A percentile compares a stretch with the other conserved stretches of the same genome.
These are phyloP conservation scores for Seminavis robusta DNA, from an alignment of 108 stramenopile species.

Conservation along the genomic window DNA sequence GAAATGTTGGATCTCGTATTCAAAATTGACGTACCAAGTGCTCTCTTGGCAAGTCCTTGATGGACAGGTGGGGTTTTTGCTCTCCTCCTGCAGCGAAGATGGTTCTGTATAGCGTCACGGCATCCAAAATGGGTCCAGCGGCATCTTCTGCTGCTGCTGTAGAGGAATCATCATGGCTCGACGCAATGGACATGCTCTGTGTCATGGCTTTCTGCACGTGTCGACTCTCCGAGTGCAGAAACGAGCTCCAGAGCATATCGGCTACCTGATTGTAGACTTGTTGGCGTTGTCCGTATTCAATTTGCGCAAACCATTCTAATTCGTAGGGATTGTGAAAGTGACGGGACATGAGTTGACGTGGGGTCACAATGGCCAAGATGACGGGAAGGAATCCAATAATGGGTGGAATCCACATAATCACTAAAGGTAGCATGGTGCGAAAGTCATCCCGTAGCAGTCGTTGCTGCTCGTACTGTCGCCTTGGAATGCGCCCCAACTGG, in stretches of 20 bases:
- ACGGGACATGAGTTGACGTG: slow-evolving; percentile 16
- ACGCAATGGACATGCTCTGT: not conserved
- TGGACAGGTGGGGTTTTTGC: not conserved
- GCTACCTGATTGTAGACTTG: not conserved
- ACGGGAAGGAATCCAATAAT: slow-evolving; percentile 14
- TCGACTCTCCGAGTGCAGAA: not conserved
- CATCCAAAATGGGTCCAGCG: slow-evolving; percentile 7
- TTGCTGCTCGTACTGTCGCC: slow-evolving; percentile 16
- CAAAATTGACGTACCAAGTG: no score
- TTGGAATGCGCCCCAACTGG: slow-evolving; percentile 17
- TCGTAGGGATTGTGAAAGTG: slow-evolving; percentile 18
- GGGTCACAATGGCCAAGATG: slow-evolving; percentile 4
- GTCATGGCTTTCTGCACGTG: not conserved
- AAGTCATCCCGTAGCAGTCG: slow-evolving; percentile 10
- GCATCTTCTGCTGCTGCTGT: slow-evolving; percentile 2
- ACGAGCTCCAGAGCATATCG: not conserved
- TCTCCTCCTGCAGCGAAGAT: not conserved
- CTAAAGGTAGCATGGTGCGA: slow-evolving; percentile 1
- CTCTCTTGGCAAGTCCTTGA: not conserved
- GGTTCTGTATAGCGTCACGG: not conserved
- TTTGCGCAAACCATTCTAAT: not conserved
- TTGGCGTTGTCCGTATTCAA: slow-evolving; percentile 13
- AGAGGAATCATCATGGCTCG: not conserved
- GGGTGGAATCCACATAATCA: slow-evolving; percentile 16
- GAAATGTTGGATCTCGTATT: no score